Evolutionary conservation across 371 early-diverging fungal species (phyloP), one percentile per base, ranked within the genome.

Genomic region (Catenaria anguillulae): DNA sequence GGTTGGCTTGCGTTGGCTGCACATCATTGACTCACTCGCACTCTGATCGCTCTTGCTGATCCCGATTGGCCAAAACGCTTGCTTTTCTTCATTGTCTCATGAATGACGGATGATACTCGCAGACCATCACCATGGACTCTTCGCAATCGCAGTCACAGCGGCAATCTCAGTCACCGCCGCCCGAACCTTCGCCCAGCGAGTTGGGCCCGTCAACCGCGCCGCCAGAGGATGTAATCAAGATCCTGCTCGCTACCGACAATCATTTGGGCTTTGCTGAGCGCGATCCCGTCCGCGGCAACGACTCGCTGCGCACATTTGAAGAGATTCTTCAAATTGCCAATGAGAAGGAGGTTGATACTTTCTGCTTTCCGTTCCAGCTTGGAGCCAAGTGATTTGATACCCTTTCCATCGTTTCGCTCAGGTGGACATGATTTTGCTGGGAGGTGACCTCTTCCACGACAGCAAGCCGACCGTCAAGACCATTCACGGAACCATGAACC

Each of bases 361-460:
- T 26, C 48, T 15, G 64, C 56, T 55, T 50, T 35, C 13, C 23
- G 17, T 12, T 21, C 24, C 17, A 19, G 1, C 8, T 65, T 26
- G 15, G 35, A 31, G 10, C 6, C 6, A 5, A 29, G 12, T 37
- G n/a, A 31, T 55, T 29, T 37, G 37, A 61, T 29, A n/a, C n/a
- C n/a, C n/a, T n/a, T n/a, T n/a, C 33, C 26, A 29, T 21, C 60
- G 17, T 15, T 24, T 26, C 33, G 40, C 35, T 31, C 43, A n/a
- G n/a, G n/a, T n/a, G n/a, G 98, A 98, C 75, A 84, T 98, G 73
- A 77, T 99, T 4, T 71, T 99, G 31, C 81, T 98, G n/a, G 97
- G 96, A 21, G 99, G 99, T 24, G 99, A 99, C 76, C 79, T 99
- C 31, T 99, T 98, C 73, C 98, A 99, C 69, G 91, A 97, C 37